Percentiles rank a stretch among this genome's conserved stretches.
These are phyloP conservation scores for Teunomyces atbi DNA, from an alignment of 805 yeast genomes.

Conservation along the genomic window DNA sequence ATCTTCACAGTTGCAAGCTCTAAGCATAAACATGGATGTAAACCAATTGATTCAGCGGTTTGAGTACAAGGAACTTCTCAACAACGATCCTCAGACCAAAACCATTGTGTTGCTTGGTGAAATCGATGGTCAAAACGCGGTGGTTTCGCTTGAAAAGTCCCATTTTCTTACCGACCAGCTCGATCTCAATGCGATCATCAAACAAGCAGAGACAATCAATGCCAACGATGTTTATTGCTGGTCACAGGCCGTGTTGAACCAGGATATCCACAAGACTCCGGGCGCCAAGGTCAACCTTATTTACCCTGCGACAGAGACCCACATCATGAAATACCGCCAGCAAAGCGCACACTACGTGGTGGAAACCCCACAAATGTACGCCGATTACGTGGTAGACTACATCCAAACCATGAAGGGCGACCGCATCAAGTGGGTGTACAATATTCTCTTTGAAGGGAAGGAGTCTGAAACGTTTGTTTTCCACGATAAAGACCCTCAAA, in stretches of 20 bases:
- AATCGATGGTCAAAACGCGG: slow-evolving; percentile 61
- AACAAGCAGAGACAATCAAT: slow-evolving; percentile 42
- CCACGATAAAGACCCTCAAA: slow-evolving; percentile 52
- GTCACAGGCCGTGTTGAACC: slow-evolving; percentile 58
- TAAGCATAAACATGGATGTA: slow-evolving; percentile 1
- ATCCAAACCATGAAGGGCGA: slow-evolving; percentile 74
- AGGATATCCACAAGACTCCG: slow-evolving; percentile 48
- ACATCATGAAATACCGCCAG: slow-evolving; percentile 69
- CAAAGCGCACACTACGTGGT: slow-evolving; percentile 59
- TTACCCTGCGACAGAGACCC: slow-evolving; percentile 87
- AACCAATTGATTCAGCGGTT: slow-evolving; percentile 40
- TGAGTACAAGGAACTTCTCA: slow-evolving; percentile 45
- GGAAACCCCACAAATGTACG: slow-evolving; percentile 82
- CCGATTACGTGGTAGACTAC: slow-evolving; percentile 63
- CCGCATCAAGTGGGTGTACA: slow-evolving; percentile 84
- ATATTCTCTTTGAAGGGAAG: slow-evolving; percentile 75
- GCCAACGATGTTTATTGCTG: slow-evolving; percentile 82
- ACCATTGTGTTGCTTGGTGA: slow-evolving; percentile 64
- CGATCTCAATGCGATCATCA: slow-evolving; percentile 14
- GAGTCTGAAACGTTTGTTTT: slow-evolving; percentile 80
- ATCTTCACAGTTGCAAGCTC: too few species aligned
- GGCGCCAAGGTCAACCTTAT: slow-evolving; percentile 72
- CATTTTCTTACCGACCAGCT: slow-evolving; percentile 45
- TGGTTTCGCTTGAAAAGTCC: slow-evolving; percentile 70
- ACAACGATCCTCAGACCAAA: slow-evolving; percentile 66